Evolutionary conservation across 1,284 basidiomycete species (phyloP).

Genomic region (Melampsora abietis-canadensis): DNA sequence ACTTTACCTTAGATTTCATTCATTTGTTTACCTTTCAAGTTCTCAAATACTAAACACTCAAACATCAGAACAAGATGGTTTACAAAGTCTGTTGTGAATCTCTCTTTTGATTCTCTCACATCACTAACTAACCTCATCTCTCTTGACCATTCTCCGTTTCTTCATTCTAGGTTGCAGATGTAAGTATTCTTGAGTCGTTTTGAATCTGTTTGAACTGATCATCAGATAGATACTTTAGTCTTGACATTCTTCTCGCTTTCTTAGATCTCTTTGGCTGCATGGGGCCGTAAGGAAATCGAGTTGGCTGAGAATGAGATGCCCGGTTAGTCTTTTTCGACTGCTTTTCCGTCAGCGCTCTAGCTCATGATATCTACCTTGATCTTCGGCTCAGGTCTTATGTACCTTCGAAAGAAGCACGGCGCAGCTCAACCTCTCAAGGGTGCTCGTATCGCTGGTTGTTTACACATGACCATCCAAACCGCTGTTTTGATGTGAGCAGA

Average conservation of each 20-base stretch:
- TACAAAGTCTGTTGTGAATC: conserved; percentile 33
- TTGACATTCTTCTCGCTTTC: neutral
- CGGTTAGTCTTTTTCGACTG: conserved; percentile 5
- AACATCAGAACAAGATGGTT: conserved; percentile 16
- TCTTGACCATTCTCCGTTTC: neutral
- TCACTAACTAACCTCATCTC: neutral
- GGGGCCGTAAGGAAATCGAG: conserved; percentile 96
- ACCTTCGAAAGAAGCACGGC: conserved; percentile 64
- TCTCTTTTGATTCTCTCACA: neutral
- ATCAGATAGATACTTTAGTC: neutral
- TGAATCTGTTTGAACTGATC: neutral
- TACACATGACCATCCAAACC: conserved; percentile 98
- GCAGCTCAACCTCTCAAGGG: conserved; percentile 82
- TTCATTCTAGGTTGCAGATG: conserved; percentile 38
- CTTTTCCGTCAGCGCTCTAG: neutral
- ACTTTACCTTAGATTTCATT: too few species aligned
- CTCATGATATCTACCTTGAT: neutral
- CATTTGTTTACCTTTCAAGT: too few species aligned
- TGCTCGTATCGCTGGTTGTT: conserved; percentile 93
- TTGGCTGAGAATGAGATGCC: conserved; percentile 67
- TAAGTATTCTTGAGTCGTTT: conserved; percentile 7
- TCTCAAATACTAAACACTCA: neutral
- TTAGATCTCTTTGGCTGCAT: conserved; percentile 58
- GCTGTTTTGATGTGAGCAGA: conserved; percentile 52
- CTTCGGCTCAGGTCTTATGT: conserved; percentile 50